These are phyloP conservation scores for Penicillium paneum DNA, from an alignment of 2,329 filamentous ascomycete genomes.

Conservation along the genomic window DNA sequence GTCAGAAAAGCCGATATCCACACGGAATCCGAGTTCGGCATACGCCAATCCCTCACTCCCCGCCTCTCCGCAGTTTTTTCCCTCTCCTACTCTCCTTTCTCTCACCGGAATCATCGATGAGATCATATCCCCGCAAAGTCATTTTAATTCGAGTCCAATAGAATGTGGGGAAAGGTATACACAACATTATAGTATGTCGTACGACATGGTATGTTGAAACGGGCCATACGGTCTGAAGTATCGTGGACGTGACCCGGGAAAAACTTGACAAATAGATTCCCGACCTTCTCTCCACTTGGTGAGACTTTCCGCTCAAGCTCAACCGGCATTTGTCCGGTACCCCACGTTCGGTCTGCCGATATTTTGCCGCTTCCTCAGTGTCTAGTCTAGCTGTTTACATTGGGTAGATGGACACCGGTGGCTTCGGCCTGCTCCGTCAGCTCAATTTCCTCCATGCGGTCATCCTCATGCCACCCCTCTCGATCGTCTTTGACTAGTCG, in stretches of 20 bases:
- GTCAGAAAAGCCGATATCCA: neutral
- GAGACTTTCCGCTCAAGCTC: neutral
- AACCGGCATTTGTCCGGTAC: neutral
- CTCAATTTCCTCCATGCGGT: slow-evolving; percentile 11
- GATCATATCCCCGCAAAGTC: slow-evolving; percentile 3
- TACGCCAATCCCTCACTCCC: neutral
- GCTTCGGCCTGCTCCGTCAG: slow-evolving; percentile 11
- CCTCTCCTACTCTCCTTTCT: neutral
- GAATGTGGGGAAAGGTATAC: neutral
- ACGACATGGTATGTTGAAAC: neutral
- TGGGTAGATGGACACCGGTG: slow-evolving; percentile 2
- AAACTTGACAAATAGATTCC: slow-evolving; percentile 6
- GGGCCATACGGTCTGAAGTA: neutral
- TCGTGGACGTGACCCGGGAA: neutral
- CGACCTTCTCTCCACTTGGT: neutral
- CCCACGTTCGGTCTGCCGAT: slow-evolving; percentile 5
- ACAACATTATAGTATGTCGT: no score
- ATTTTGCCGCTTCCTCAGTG: neutral
- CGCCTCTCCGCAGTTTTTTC: slow-evolving; percentile 4
- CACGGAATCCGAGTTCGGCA: neutral
- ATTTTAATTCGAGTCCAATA: neutral
- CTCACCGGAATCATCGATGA: slow-evolving; percentile 1
- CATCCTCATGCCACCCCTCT: slow-evolving; percentile 33
- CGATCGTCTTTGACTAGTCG: slow-evolving; percentile 32
- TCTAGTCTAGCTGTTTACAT: neutral